Evolutionary conservation across 768 basidiomycete species (phyloP).

Genomic region (Boletus subcaerulescens): DNA sequence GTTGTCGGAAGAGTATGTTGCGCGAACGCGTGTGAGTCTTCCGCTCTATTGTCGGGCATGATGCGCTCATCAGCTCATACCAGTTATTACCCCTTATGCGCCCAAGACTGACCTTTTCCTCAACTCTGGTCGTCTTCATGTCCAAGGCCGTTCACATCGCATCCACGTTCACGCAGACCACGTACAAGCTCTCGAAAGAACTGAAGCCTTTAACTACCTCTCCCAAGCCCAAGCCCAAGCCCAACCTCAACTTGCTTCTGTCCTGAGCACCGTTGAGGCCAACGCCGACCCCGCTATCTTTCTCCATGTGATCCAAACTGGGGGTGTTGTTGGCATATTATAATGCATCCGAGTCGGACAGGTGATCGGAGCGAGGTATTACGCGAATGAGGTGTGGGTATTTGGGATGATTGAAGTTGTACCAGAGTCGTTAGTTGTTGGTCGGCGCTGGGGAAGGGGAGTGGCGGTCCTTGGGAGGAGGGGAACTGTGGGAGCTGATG

Average conservation of each 20-base stretch:
- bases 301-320: conserved; percentile 55
- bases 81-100: too few species aligned
- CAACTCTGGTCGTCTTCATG: conserved; percentile 44
- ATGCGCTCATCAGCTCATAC: conserved; percentile 23
- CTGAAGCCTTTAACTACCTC: conserved; percentile 36
- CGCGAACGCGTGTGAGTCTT: conserved; percentile 51
- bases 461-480: background rate
- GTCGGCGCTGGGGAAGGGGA: too few species aligned
- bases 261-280: conserved; percentile 37
- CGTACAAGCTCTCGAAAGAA: conserved; percentile 22
- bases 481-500: background rate
- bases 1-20: conserved; percentile 58
- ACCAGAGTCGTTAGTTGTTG: conserved; percentile 28
- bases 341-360: conserved; percentile 59
- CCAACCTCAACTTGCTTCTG: conserved; percentile 39
- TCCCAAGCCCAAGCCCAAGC: conserved; percentile 42
- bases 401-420: conserved; percentile 48
- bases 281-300: conserved; percentile 36
- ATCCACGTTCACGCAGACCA: conserved; percentile 28
- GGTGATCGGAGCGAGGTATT: conserved; percentile 58
- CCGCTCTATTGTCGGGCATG: conserved; percentile 43
- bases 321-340: conserved; percentile 66
- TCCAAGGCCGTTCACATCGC: conserved; percentile 43
- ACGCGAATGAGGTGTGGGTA: conserved; percentile 45
- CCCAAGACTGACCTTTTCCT: conserved; percentile 36